phyloP scores from a whole-genome alignment of 805 yeast species.

The Saccharomycopsis sp. region DNA sequence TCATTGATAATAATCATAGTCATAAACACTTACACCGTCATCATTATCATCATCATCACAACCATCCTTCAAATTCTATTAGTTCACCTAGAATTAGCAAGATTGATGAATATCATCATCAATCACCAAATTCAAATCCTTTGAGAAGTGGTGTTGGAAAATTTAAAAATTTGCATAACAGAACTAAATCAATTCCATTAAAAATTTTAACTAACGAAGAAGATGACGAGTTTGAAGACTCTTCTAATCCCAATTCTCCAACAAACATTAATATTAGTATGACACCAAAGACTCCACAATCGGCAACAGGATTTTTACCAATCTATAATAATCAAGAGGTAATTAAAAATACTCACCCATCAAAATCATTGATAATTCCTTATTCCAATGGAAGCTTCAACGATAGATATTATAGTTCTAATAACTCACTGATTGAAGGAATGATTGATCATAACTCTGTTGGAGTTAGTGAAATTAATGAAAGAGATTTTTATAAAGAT shows the following conservation, averaged over 20 bases:
- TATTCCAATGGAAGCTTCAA: no score
- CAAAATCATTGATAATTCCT: no score
- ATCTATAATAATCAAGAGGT: background rate
- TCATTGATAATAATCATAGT: no score
- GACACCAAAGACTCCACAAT: background rate
- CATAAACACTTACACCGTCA: background rate
- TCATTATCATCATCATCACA: background rate
- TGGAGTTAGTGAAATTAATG: background rate
- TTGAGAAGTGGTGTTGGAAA: constrained; percentile 22
- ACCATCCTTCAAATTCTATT: background rate
- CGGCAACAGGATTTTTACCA: no score
- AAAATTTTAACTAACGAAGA: constrained; percentile 9
- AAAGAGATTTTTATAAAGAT: constrained; percentile 18
- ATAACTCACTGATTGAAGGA: constrained; percentile 11
- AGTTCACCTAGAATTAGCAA: background rate
- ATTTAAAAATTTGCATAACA: constrained; percentile 18
- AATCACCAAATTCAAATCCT: constrained; percentile 1
- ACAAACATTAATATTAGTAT: background rate
- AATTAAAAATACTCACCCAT: background rate
- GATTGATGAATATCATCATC: background rate
- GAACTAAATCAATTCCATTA: constrained; percentile 8
- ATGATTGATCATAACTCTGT: constrained; percentile 5
- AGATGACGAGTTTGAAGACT: constrained; percentile 1
- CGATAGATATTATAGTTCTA: background rate
- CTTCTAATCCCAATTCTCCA: background rate